Percentiles rank a stretch among this genome's conserved stretches.
These are phyloP conservation scores for Yamadazyma membranifaciens DNA, from an alignment of 1,139 yeast species.

Conservation along the genomic window DNA sequence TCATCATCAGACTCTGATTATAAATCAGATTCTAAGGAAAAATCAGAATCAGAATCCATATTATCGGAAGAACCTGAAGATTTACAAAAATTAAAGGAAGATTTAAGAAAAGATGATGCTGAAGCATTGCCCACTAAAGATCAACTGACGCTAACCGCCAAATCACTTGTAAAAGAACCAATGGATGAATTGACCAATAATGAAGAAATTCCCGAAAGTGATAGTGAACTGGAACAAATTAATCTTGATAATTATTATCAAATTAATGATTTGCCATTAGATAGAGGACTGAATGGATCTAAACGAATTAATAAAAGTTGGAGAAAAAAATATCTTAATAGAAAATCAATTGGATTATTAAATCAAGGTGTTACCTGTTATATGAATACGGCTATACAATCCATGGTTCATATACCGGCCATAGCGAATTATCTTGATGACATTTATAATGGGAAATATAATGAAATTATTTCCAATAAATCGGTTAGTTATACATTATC, in stretches of 20 bases:
- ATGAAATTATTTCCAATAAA: constrained; percentile 43
- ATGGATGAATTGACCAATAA: not conserved
- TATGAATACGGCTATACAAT: constrained; percentile 92
- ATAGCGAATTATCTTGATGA: constrained; percentile 78
- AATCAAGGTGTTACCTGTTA: constrained; percentile 97
- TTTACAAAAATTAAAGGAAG: constrained; percentile 31
- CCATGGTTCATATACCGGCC: constrained; percentile 88
- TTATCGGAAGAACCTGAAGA: constrained; percentile 26
- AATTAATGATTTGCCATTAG: constrained; percentile 50
- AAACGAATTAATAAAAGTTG: constrained; percentile 59
- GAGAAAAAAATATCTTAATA: constrained; percentile 42
- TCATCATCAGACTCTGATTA: constrained; percentile 16
- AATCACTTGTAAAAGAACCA: constrained; percentile 1
- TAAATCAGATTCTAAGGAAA: constrained; percentile 8
- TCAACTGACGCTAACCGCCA: constrained; percentile 9
- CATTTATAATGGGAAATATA: constrained; percentile 52
- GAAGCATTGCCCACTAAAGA: constrained; percentile 10
- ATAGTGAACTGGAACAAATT: constrained; percentile 22
- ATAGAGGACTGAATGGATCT: constrained; percentile 60
- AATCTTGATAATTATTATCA: constrained; percentile 37
- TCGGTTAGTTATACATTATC: constrained; percentile 76
- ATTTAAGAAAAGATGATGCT: constrained; percentile 30
- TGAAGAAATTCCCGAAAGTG: constrained; percentile 4
- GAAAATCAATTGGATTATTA: constrained; percentile 69
- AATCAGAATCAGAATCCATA: constrained; percentile 10